These are phyloP conservation scores for Fusarium scirpi DNA, from an alignment of 2,329 filamentous ascomycete genomes.

Conservation along the genomic window DNA sequence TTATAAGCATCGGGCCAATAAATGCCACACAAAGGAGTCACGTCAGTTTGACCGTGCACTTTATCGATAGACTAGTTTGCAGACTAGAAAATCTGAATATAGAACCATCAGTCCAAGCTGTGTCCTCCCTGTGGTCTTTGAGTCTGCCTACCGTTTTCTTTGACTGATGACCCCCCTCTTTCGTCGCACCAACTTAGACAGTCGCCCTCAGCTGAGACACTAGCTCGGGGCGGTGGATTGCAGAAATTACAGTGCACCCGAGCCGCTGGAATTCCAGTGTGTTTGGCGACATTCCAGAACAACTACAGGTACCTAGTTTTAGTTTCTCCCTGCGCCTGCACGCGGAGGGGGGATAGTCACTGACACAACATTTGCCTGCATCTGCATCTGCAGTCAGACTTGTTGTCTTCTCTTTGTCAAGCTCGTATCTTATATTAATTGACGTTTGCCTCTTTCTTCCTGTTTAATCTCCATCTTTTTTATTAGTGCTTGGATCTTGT, in stretches of 20 bases:
- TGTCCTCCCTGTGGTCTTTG: slow-evolving; percentile 16
- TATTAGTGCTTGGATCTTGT: background rate
- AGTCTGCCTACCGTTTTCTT: background rate
- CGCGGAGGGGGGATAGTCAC: slow-evolving; percentile 5
- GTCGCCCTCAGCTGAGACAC: slow-evolving; percentile 1
- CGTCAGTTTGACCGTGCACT: slow-evolving; percentile 18
- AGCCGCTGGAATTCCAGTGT: slow-evolving; percentile 36
- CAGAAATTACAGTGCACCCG: background rate
- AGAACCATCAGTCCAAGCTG: slow-evolving; percentile 6
- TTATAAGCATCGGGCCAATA: slow-evolving; percentile 12
- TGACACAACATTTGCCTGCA: slow-evolving; percentile 6
- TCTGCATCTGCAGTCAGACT: slow-evolving; percentile 4
- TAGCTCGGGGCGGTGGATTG: background rate
- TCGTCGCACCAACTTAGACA: slow-evolving; percentile 25
- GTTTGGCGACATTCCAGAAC: slow-evolving; percentile 36
- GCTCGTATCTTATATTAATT: slow-evolving; percentile 31
- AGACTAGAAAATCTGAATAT: background rate
- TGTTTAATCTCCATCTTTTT: background rate
- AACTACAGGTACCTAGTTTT: background rate
- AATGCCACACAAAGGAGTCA: slow-evolving; percentile 28
- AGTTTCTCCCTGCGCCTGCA: background rate
- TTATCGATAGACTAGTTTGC: background rate
- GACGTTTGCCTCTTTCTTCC: slow-evolving; percentile 5
- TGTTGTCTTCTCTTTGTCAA: slow-evolving; percentile 4
- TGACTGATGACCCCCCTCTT: background rate